These are phyloP conservation scores for Ophiocordyceps camponoti-leonardi DNA, from an alignment of 2,329 filamentous ascomycete genomes.

Conservation along the genomic window DNA sequence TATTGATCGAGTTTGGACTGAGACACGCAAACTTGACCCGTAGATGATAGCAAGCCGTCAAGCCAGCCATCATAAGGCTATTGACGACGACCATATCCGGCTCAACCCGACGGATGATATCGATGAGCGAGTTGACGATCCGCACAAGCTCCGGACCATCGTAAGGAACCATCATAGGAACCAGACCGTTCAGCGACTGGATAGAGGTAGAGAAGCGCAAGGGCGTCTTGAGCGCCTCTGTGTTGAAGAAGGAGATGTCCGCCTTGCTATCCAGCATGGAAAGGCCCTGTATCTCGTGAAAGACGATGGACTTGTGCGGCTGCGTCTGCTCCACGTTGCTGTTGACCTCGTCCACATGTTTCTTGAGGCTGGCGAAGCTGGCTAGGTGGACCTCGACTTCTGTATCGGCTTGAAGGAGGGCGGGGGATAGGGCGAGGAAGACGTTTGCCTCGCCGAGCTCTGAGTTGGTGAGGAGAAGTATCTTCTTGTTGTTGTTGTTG, in stretches of 20 bases:
- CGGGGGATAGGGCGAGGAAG: conserved; percentile 22
- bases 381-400: conserved; percentile 24
- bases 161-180: conserved; percentile 7
- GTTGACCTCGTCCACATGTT: conserved; percentile 2
- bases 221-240: conserved; percentile 1
- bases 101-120: conserved; percentile 17
- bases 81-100: conserved; percentile 25
- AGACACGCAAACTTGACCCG: conserved; percentile 18
- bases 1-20: conserved; percentile 25
- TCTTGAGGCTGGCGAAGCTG: conserved; percentile 19
- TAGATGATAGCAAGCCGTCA: conserved; percentile 22
- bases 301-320: conserved; percentile 8
- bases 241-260: conserved; percentile 1
- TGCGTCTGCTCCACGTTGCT: conserved; percentile 1
- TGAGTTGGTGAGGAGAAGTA: conserved; percentile 25
- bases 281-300: conserved; percentile 10
- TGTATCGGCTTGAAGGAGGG: conserved; percentile 15
- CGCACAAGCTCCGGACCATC: conserved; percentile 18
- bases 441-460: conserved; percentile 30
- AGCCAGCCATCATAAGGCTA: conserved; percentile 22
- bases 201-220: conserved; percentile 7
- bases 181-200: conserved; percentile 16
- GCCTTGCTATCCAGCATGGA: conserved; percentile 3
- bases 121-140: conserved; percentile 18
- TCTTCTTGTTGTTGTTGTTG: conserved; percentile 2